Evolutionary conservation across 768 basidiomycete genomes (phyloP).

Genomic region (Gelatoporia subvermispora): DNA sequence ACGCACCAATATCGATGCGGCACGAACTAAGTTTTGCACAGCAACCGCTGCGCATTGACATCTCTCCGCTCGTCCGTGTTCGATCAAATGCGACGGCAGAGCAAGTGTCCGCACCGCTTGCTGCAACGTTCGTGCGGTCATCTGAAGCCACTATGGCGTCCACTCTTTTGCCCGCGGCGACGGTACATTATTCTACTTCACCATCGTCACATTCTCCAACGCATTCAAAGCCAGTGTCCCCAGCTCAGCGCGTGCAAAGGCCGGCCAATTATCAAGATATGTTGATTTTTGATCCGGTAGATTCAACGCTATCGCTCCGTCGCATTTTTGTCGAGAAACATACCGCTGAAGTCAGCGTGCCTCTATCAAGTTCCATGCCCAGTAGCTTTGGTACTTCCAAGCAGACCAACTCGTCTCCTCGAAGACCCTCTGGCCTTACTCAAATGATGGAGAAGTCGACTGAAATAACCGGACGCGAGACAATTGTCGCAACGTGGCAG

Average conservation of each 20-base stretch:
- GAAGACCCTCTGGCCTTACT: constrained; percentile 29
- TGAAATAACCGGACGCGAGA: constrained; percentile 35
- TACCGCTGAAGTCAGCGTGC: constrained; percentile 16
- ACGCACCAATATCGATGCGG: neutral
- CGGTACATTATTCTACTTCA: constrained; percentile 20
- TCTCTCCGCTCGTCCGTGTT: constrained; percentile 55
- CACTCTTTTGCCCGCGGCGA: constrained; percentile 34
- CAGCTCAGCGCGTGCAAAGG: constrained; percentile 22
- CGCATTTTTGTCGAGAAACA: constrained; percentile 43
- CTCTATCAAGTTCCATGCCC: constrained; percentile 32
- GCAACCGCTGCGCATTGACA: constrained; percentile 48
- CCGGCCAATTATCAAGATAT: constrained; percentile 57
- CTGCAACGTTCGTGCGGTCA: constrained; percentile 48
- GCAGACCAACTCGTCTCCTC: constrained; percentile 27
- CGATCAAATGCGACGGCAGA: constrained; percentile 23
- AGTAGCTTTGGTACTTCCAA: constrained; percentile 52
- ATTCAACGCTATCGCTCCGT: constrained; percentile 51
- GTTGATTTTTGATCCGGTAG: constrained; percentile 60
- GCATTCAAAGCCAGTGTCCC: constrained; percentile 22
- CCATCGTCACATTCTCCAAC: constrained; percentile 26
- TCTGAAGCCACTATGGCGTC: constrained; percentile 32
- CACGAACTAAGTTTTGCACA: constrained; percentile 17
- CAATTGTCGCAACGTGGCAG: constrained; percentile 60
- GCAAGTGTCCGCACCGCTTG: constrained; percentile 36
- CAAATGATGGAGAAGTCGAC: constrained; percentile 30